phyloP scores from a whole-genome alignment of 208 protist species.

The Acanthamoeba castellanii region DNA sequence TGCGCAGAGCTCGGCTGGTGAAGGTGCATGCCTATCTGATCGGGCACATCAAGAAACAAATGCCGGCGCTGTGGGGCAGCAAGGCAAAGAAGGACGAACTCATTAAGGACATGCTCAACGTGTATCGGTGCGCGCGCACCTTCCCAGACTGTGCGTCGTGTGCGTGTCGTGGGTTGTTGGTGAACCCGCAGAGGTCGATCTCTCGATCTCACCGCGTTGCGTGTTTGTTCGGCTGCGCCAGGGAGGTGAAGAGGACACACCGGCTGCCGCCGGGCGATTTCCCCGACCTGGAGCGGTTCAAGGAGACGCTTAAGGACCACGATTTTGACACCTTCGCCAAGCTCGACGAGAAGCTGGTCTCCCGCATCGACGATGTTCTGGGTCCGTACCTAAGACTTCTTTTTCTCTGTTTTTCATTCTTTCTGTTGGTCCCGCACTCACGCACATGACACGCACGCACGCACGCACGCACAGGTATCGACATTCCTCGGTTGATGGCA shows the following conservation, averaged over 20 bases:
- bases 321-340: conserved; percentile 85
- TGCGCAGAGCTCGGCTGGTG: conserved; percentile 89
- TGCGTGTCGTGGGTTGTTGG: no score
- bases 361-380: conserved; percentile 79
- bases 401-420: neutral
- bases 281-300: conserved; percentile 83
- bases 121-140: conserved; percentile 62
- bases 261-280: conserved; percentile 86
- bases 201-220: neutral
- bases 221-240: no score
- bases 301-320: conserved; percentile 57
- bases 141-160: neutral
- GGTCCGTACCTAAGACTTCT: neutral
- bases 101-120: conserved; percentile 82
- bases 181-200: no score
- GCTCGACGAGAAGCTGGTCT: conserved; percentile 79
- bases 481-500: conserved; percentile 82
- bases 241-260: conserved; percentile 76
- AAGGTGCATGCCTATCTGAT: conserved; percentile 93
- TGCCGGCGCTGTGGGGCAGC: conserved; percentile 90
- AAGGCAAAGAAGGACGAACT: conserved; percentile 85
- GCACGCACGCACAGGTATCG: neutral
- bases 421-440: neutral
- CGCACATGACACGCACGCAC: neutral
- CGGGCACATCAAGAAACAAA: conserved; percentile 87